phyloP scores from a whole-genome alignment of 2,329 filamentous ascomycete genomes.

The Colletotrichum spinosum region DNA sequence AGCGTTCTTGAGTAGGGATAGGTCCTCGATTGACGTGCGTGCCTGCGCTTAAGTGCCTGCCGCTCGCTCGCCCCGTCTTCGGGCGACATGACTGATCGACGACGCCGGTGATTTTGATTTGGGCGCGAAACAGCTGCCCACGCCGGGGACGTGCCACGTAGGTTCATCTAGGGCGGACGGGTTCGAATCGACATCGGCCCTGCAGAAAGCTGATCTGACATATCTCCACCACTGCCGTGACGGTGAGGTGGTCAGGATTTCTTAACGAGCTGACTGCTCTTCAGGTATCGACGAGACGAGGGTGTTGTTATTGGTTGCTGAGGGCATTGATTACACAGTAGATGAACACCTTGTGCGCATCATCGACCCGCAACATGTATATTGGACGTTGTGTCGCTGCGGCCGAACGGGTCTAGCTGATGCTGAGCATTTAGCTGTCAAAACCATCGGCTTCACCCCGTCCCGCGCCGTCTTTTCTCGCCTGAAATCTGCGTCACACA shows the following conservation, averaged over 20 bases:
- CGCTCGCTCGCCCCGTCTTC: slow-evolving; percentile 6
- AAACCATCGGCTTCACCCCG: slow-evolving; percentile 17
- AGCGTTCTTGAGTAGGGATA: background rate
- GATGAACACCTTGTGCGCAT: slow-evolving; percentile 36
- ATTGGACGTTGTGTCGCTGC: slow-evolving; percentile 28
- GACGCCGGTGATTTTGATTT: slow-evolving; percentile 7
- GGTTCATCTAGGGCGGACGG: slow-evolving; percentile 8
- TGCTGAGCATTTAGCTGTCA: slow-evolving; percentile 2
- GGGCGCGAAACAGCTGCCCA: slow-evolving; percentile 5
- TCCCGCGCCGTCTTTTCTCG: slow-evolving; percentile 3
- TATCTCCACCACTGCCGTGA: slow-evolving; percentile 25
- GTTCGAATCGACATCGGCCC: slow-evolving; percentile 23
- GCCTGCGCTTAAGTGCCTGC: background rate
- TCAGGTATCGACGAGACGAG: slow-evolving; percentile 1
- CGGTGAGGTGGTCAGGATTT: slow-evolving; percentile 19
- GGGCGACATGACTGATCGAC: slow-evolving; percentile 19
- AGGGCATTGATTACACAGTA: slow-evolving; percentile 10
- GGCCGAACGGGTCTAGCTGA: slow-evolving; percentile 27
- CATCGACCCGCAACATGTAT: slow-evolving; percentile 35
- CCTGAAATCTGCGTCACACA: slow-evolving; percentile 1
- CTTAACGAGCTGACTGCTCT: slow-evolving; percentile 20
- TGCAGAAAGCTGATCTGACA: slow-evolving; percentile 34
- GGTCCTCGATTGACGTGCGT: slow-evolving; percentile 3
- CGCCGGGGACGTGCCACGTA: slow-evolving; percentile 14
- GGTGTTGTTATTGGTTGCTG: slow-evolving; percentile 21